Evolutionary conservation across 148 eudicot genomes (phyloP), one percentile per base, ranked within the genome.

Genomic region (Rhododendron henanense): DNA sequence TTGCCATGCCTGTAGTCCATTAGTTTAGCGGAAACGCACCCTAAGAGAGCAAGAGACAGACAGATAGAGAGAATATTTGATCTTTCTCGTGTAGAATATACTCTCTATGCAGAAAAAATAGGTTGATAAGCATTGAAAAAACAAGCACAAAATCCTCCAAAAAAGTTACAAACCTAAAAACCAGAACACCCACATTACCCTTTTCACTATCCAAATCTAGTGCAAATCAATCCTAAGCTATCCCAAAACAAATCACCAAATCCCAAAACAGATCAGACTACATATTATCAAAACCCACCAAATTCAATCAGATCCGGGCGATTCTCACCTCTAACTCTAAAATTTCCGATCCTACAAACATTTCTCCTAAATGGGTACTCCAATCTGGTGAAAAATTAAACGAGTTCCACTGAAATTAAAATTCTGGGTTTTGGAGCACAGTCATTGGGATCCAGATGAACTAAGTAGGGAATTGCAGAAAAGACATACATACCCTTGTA

Each of bases 401-500:
- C 5, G 44, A 53, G 39, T 67, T 82, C 10, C 21, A 47, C 18
- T 6, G 57, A 25, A 50, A 55, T 23, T 73, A 37, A 53, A 61
- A 67, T 53, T 82, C 57, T 31, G 13, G 86, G 84, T 53, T 82
- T 82, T 61, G 53, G 23, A 16, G 37, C 11, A 28, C 1, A 69
- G 28, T 73, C 69, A 39, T 39, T 19, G 83, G 82, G 69, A 85
- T 45, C 41, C 50, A 71, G 44, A 33, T 2, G 55, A 44, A 82
- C 28, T 73, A 10, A 55, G 51, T 37, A 4, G 69, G 45, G 53
- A 33, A 63, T 59, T 47, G 18, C 2, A 28, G 75, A 74, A 10
- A 11, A n/a, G 57, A 55, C 61, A 16, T 31, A 73, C 78, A 50
- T 92, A 95, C 98, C 98, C 96, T 90, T 95, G 96, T 88, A 94